Evolutionary conservation across 345 rosid species (phyloP).

Genomic region (Arabis hirsuta): DNA sequence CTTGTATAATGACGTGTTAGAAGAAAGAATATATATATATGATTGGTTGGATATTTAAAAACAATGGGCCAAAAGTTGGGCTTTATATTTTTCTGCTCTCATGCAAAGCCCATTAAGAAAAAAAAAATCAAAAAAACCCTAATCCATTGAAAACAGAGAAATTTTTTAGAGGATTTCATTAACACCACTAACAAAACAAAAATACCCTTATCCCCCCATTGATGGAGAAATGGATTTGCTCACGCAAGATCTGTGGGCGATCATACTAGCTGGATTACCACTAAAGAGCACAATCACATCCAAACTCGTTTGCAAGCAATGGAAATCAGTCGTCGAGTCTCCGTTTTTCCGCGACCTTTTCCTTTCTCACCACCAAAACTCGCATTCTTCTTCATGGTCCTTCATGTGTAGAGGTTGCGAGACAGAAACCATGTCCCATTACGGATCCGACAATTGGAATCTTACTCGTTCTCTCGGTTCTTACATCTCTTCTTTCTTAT

Average conservation of each 20-base stretch:
- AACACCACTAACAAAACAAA: not conserved
- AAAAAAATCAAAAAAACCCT: too few species aligned
- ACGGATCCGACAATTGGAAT: slow-evolving; percentile 12
- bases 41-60: too few species aligned
- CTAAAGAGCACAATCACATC: slow-evolving; percentile 10
- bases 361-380: not conserved
- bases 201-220: not conserved
- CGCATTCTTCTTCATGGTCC: not conserved
- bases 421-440: not conserved
- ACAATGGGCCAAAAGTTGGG: too few species aligned
- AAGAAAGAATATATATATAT: too few species aligned
- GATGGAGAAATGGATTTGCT: not conserved
- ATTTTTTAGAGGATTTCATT: too few species aligned
- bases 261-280: slow-evolving; percentile 4
- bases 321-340: slow-evolving; percentile 18
- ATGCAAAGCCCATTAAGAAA: too few species aligned
- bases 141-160: too few species aligned
- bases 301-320: slow-evolving; percentile 15
- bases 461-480: slow-evolving; percentile 9
- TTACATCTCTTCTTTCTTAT: not conserved
- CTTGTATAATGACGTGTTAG: too few species aligned
- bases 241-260: slow-evolving; percentile 6
- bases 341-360: not conserved
- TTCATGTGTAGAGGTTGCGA: not conserved
- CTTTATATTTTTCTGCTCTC: too few species aligned